Evolutionary conservation across 2,329 filamentous ascomycete genomes (phyloP).

Genomic region (Claviceps monticola): DNA sequence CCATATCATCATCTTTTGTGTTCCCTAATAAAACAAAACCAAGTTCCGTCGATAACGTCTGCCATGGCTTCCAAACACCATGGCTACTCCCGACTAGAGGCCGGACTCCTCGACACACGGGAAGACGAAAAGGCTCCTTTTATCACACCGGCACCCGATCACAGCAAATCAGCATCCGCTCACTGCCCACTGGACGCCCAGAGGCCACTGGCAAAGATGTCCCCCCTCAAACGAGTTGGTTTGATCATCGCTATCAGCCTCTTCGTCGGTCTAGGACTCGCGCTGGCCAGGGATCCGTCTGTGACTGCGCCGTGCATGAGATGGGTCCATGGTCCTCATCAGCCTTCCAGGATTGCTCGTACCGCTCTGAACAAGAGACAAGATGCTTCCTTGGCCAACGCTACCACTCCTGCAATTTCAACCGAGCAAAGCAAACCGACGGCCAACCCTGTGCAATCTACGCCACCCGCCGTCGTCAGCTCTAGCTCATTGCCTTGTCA

Average conservation of each 20-base stretch:
- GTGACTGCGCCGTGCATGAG: background rate
- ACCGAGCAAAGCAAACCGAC: background rate
- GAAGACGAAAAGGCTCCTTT: slow-evolving; percentile 12
- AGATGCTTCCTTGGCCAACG: slow-evolving; percentile 1
- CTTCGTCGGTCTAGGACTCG: slow-evolving; percentile 14
- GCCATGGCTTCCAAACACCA: slow-evolving; percentile 1
- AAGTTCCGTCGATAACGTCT: slow-evolving; percentile 7
- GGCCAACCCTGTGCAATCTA: background rate
- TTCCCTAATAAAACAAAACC: background rate
- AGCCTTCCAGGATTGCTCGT: background rate
- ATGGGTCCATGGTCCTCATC: background rate
- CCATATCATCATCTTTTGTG: background rate
- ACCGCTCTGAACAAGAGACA: slow-evolving; percentile 3
- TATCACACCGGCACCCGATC: slow-evolving; percentile 1
- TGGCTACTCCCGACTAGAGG: slow-evolving; percentile 10
- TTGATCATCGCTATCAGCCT: slow-evolving; percentile 13
- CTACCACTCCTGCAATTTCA: background rate
- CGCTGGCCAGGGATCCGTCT: slow-evolving; percentile 1
- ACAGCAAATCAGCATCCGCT: background rate
- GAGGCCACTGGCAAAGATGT: slow-evolving; percentile 6
- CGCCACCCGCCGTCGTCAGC: background rate
- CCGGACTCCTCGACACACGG: slow-evolving; percentile 11
- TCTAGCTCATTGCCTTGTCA: background rate
- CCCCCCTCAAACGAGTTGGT: slow-evolving; percentile 7
- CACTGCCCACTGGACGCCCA: background rate